Evolutionary conservation across 768 basidiomycete genomes (phyloP), one percentile per base, ranked within the genome.

Genomic region (Rhizopogon rudus): DNA sequence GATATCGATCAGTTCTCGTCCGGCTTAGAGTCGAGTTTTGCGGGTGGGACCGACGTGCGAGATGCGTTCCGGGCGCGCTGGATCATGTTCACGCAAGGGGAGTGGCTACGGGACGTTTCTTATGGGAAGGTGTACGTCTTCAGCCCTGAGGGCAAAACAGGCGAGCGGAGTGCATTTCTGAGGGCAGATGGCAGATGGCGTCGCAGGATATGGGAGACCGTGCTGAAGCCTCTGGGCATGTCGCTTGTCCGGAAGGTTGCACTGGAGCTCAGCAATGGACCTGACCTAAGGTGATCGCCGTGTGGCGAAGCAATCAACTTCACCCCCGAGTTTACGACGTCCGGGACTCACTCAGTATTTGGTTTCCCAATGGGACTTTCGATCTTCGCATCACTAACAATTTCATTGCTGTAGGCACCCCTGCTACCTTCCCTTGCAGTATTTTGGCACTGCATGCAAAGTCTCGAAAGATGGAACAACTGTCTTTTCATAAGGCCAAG

Each of bases 121-220:
- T 66, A 37, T 14, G 80, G 82, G 55, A 86, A 81, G 69, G 79
- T 88, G 44, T 90, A 79, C 66, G 87, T 91, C 17, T 89, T 91
- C 60, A 89, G 89, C 4, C 89, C 89, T 0, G 88, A 91, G 65
- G 89, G 88, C 52, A 89, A 91, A 81, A 80, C 12, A n/a, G n/a
- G n/a, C n/a, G n/a, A n/a, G 72, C 67, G 53, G 69, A n/a, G n/a
- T n/a, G 73, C 25, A 86, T 90, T 13, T 88, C 91, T 53, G 81
- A 83, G 53, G n/a, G n/a, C n/a, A n/a, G n/a, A n/a, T n/a, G 83
- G 84, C 3, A 70, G 89, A 35, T 68, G 89, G 45, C 73, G 87
- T 57, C 77, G 67, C 49, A 70, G 71, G 52, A 66, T 80, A 53
- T 91, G 89, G 89, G 78, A n/a, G n/a, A n/a, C n/a, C n/a, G n/a